Base-by-base conservation (phyloP, 2,329 filamentous ascomycete genomes). In the Phaeosphaeria sp. region DNA sequence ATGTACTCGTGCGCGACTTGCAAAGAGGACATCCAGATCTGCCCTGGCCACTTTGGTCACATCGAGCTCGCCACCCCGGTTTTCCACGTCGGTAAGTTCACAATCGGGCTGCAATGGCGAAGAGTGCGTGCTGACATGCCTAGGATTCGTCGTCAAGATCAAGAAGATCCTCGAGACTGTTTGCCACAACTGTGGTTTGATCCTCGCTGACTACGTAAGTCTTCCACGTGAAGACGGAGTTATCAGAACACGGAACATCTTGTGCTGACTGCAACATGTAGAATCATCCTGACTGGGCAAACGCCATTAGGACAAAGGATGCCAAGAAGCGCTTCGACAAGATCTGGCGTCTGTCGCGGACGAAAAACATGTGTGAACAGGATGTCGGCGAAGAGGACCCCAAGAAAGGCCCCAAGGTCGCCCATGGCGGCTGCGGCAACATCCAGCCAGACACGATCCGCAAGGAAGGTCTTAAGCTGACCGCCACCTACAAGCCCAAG, bases 131-230 rank as follows among this genome's bases (percentile, higher is more conserved):
- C 64, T 72, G 54, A 69, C 52, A 24, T 17, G 2, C 20, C 1
- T 84, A 83, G 95, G 95, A 73, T 99, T 97, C 81, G 91, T 99
- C 82, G 96, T 92, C 79, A 98, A 98, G 84, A 93, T 97, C 81
- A 99, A 99, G 86, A 99, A 98, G 85, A 88, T 99, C 72, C 84
- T 99, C 79, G 96, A 99, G 86, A 95, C 93, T 70, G 93, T 99
- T 79, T 99, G 96, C 86, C 93, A 97, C 83, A 97, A 96, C 80
- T 99, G 96, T 85, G 94, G 93, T 82, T 96, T 95, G 84, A 92
- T 98, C 76, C 87, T 97, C 84, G 90, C 93, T 81, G 93, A 98
- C 87, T 91, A 92, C 89, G 94, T 98, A 89, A 92, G 94, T 96
- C 83, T 84, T 83, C 83, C 82, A 77, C 77, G 80, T 79, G 84